phyloP scores from a whole-genome alignment of 441 rosid species.

The Aquilaria agallochum region DNA sequence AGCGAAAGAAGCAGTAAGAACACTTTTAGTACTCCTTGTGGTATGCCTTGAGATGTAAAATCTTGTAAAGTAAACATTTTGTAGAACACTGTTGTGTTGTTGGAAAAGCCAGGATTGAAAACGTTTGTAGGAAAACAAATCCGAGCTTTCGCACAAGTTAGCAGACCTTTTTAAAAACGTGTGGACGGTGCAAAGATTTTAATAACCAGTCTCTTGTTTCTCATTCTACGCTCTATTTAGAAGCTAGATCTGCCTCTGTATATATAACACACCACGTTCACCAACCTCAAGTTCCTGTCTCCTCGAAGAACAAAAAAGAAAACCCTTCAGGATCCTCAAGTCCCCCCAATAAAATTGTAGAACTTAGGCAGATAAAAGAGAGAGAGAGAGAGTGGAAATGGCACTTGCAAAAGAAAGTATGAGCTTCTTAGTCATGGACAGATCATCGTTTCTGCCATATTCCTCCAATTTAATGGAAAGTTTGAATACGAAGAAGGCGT shows the following conservation, averaged over 20 bases:
- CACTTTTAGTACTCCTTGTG: no score
- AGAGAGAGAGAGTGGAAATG: slow-evolving; percentile 21
- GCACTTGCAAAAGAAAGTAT: slow-evolving; percentile 59
- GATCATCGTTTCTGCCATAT: slow-evolving; percentile 39
- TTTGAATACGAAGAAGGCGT: slow-evolving; percentile 16
- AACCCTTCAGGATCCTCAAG: background rate
- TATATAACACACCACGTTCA: background rate
- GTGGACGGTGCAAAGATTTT: slow-evolving; percentile 45
- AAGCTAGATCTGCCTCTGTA: no score
- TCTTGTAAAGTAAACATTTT: no score
- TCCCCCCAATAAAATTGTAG: background rate
- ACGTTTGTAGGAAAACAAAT: no score
- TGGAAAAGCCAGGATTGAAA: no score
- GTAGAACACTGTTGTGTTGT: no score
- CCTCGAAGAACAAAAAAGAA: background rate
- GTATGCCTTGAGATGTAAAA: no score
- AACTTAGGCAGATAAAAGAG: background rate
- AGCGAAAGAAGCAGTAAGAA: no score
- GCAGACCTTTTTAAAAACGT: slow-evolving; percentile 46
- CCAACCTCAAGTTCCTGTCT: background rate
- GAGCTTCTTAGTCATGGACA: slow-evolving; percentile 48
- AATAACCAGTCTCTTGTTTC: background rate
- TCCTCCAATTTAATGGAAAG: slow-evolving; percentile 25
- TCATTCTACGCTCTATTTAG: background rate
- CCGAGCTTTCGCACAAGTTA: no score